phyloP scores from a whole-genome alignment of 257 asterid genomes.

The Solanum pinnatisectum region DNA sequence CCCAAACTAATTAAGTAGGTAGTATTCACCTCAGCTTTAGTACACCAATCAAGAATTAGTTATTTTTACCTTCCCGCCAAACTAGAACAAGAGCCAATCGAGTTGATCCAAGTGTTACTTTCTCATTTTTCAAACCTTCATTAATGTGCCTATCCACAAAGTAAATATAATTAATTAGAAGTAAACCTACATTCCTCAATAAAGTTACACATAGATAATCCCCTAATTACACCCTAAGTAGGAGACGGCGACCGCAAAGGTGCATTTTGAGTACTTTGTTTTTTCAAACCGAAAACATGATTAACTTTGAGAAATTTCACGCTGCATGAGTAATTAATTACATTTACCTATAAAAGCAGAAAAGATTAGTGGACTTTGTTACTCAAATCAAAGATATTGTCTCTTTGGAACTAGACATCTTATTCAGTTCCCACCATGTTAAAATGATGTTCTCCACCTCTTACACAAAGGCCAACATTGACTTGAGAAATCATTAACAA shows the following conservation, averaged over 20 bases:
- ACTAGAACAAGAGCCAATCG: neutral
- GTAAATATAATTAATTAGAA: neutral
- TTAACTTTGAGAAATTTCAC: neutral
- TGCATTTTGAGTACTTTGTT: neutral
- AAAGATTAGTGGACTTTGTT: neutral
- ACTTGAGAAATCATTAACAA: slow-evolving; percentile 2
- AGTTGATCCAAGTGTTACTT: neutral
- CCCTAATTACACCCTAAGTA: neutral
- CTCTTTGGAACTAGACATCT: slow-evolving; percentile 20
- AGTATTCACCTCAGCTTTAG: neutral
- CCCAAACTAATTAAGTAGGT: neutral
- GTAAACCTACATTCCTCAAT: neutral
- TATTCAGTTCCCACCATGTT: neutral
- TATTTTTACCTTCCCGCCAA: neutral
- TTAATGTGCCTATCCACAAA: neutral
- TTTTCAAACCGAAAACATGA: neutral
- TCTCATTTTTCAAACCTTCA: neutral
- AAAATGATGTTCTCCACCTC: slow-evolving; percentile 12
- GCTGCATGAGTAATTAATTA: neutral
- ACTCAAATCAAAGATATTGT: slow-evolving; percentile 8
- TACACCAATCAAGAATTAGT: neutral
- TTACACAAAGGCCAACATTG: neutral
- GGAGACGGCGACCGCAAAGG: slow-evolving; percentile 15
- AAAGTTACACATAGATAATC: too few relatives aligned
- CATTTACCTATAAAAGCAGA: neutral